Percentiles rank a stretch among this genome's conserved stretches.
These are phyloP conservation scores for Kodamaea alishanica DNA, from an alignment of 1,139 yeast genomes.

Conservation along the genomic window DNA sequence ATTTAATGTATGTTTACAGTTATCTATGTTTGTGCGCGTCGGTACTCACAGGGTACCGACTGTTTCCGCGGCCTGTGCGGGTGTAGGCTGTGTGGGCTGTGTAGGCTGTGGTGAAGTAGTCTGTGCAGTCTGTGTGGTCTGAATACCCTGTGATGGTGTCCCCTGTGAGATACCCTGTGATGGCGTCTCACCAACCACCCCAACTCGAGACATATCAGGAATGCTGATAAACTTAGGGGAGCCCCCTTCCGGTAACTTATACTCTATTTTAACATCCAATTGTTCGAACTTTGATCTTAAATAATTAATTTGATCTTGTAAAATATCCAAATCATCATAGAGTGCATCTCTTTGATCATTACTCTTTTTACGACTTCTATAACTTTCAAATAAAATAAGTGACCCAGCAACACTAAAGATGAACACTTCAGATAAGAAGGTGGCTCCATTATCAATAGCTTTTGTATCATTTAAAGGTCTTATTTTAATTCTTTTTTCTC, in stretches of 20 bases:
- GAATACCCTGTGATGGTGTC: too few relatives aligned
- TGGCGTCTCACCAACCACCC: too few relatives aligned
- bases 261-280: conserved; percentile 42
- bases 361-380: conserved; percentile 66
- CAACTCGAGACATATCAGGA: background rate
- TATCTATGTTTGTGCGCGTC: background rate
- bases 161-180: too few relatives aligned
- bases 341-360: conserved; percentile 57
- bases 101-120: background rate
- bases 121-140: background rate
- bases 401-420: conserved; percentile 79
- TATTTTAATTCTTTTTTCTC: conserved; percentile 54
- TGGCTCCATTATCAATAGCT: conserved; percentile 84
- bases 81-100: background rate
- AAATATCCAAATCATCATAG: conserved; percentile 62
- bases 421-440: conserved; percentile 70
- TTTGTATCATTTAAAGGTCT: conserved; percentile 81
- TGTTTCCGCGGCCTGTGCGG: background rate
- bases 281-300: conserved; percentile 46
- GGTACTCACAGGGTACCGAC: background rate
- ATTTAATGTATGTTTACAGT: background rate
- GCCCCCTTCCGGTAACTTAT: conserved; percentile 43
- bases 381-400: conserved; percentile 69
- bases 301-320: conserved; percentile 69
- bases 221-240: conserved; percentile 42